These are phyloP conservation scores for Annulohypoxylon moriforme DNA, from an alignment of 495 filamentous ascomycete genomes.

Conservation along the genomic window DNA sequence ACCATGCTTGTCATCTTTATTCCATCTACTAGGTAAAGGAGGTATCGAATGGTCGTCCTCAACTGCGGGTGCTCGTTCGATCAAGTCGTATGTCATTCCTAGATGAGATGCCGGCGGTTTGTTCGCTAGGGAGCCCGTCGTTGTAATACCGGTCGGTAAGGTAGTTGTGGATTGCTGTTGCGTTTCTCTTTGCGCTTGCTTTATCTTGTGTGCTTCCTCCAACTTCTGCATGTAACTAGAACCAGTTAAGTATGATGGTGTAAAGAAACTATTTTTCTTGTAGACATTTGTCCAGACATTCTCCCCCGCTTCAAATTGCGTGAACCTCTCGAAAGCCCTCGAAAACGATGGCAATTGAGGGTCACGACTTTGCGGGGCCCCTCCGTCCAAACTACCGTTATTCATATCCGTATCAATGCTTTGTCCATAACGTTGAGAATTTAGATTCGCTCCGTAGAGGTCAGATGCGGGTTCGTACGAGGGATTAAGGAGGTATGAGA, in stretches of 20 bases:
- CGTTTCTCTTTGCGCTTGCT: constrained; percentile 51
- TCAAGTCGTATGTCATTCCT: constrained; percentile 85
- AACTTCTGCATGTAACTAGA: constrained; percentile 82
- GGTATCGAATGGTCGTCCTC: constrained; percentile 66
- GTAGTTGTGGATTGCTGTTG: constrained; percentile 31
- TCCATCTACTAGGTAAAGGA: constrained; percentile 87
- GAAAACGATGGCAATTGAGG: constrained; percentile 65
- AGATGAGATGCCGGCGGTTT: constrained; percentile 71
- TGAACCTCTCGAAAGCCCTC: constrained; percentile 68
- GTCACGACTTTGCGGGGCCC: constrained; percentile 50
- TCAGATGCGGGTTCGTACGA: constrained; percentile 58
- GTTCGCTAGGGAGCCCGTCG: constrained; percentile 22
- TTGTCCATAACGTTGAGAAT: constrained; percentile 46
- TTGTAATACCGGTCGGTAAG: constrained; percentile 27
- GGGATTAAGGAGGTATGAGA: constrained; percentile 72
- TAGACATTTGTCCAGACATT: constrained; percentile 42
- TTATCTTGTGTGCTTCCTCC: constrained; percentile 73
- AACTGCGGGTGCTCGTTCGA: constrained; percentile 73
- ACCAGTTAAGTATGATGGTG: constrained; percentile 81
- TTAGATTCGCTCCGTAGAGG: constrained; percentile 52
- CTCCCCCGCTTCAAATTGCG: constrained; percentile 48
- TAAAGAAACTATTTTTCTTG: constrained; percentile 66
- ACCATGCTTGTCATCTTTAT: constrained; percentile 76
- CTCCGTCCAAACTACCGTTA: constrained; percentile 47
- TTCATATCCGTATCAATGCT: constrained; percentile 41